Evolutionary conservation across 2,329 filamentous ascomycete species (phyloP).

Genomic region (Aureobasidium zeae): DNA sequence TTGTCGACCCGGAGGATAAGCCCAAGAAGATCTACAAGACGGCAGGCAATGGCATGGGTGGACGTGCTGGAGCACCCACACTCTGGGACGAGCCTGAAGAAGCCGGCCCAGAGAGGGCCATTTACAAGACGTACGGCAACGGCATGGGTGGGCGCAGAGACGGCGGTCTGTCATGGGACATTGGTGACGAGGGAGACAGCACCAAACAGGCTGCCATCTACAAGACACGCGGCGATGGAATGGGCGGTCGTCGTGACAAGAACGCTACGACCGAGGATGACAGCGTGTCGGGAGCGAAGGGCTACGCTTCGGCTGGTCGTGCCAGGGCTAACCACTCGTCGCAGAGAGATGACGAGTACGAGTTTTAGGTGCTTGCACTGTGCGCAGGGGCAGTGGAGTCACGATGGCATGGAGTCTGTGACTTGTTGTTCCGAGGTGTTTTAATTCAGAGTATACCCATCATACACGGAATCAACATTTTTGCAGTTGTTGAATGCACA

Average conservation of each 20-base stretch:
- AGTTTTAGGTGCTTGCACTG: constrained; percentile 1
- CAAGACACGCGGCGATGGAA: constrained; percentile 41
- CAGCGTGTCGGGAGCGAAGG: not conserved
- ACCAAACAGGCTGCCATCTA: constrained; percentile 26
- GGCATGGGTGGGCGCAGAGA: constrained; percentile 49
- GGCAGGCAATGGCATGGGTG: constrained; percentile 52
- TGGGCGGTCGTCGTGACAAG: constrained; percentile 38
- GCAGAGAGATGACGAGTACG: constrained; percentile 22
- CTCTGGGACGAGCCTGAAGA: constrained; percentile 43
- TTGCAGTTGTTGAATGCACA: too few relatives aligned
- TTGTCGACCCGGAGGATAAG: constrained; percentile 53
- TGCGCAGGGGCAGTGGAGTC: not conserved
- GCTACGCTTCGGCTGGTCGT: constrained; percentile 4
- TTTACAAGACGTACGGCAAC: constrained; percentile 31
- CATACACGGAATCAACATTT: not conserved
- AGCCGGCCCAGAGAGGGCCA: constrained; percentile 19
- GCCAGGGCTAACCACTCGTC: constrained; percentile 4
- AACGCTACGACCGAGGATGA: constrained; percentile 10
- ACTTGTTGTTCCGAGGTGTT: not conserved
- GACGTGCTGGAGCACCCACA: constrained; percentile 44
- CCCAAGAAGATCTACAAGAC: constrained; percentile 31
- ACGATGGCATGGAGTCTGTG: not conserved
- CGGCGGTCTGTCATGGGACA: constrained; percentile 7
- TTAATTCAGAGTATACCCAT: not conserved
- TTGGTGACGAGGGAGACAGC: constrained; percentile 18